Percentiles rank a stretch among this genome's conserved stretches.
Evolutionary conservation across 768 basidiomycete genomes (phyloP).

Genomic region (Mycena maculata): DNA sequence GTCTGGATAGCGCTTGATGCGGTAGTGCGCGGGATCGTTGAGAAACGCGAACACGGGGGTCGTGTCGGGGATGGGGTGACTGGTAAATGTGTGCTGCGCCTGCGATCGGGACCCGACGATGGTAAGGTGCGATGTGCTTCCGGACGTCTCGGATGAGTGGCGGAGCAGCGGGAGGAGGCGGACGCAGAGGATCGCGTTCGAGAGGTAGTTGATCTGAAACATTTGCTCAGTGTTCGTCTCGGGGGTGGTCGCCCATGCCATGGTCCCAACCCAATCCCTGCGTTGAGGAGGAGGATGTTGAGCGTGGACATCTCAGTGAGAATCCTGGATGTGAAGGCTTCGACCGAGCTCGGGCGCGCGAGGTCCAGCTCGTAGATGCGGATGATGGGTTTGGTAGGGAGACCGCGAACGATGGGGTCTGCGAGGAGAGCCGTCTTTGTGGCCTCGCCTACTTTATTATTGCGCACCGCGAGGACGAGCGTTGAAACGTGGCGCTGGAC

Average conservation of each 20-base stretch:
- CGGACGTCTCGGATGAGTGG: slow-evolving; percentile 15
- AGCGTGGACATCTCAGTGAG: slow-evolving; percentile 24
- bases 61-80: slow-evolving; percentile 30
- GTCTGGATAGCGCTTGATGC: slow-evolving; percentile 28
- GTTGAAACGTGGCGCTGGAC: slow-evolving; percentile 30
- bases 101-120: slow-evolving; percentile 30
- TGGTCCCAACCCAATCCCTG: slow-evolving; percentile 29
- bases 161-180: slow-evolving; percentile 38
- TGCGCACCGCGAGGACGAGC: slow-evolving; percentile 36
- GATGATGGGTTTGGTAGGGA: slow-evolving; percentile 25
- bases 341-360: slow-evolving; percentile 33
- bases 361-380: slow-evolving; percentile 36
- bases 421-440: slow-evolving; percentile 30
- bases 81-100: not conserved
- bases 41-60: slow-evolving; percentile 24
- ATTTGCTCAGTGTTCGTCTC: slow-evolving; percentile 29
- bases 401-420: slow-evolving; percentile 27
- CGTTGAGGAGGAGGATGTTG: slow-evolving; percentile 37
- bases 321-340: slow-evolving; percentile 29
- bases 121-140: slow-evolving; percentile 21
- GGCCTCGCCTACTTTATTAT: slow-evolving; percentile 19
- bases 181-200: slow-evolving; percentile 33
- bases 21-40: slow-evolving; percentile 25
- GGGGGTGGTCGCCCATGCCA: slow-evolving; percentile 26
- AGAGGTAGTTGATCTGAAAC: slow-evolving; percentile 37